Evolutionary conservation across 805 yeast species (phyloP).

Genomic region (Kluyveromyces siamensis): DNA sequence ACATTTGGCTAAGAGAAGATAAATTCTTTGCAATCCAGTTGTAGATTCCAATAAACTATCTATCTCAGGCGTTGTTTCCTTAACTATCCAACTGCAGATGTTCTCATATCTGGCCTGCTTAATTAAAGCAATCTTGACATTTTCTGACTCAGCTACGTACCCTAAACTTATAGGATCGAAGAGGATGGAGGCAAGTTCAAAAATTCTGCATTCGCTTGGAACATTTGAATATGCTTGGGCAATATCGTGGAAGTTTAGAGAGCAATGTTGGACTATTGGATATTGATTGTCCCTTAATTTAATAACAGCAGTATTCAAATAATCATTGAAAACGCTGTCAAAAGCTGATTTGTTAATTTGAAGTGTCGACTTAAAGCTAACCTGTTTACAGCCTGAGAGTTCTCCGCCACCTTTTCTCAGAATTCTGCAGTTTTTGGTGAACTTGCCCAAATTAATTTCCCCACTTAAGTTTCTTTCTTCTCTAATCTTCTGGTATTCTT

Average conservation of each 20-base stretch:
- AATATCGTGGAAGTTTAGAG: slow-evolving; percentile 25
- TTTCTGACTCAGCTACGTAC: slow-evolving; percentile 15
- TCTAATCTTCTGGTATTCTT: slow-evolving; percentile 18
- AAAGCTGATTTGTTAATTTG: slow-evolving; percentile 7
- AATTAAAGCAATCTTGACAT: slow-evolving; percentile 17
- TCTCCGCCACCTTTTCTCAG: slow-evolving; percentile 8
- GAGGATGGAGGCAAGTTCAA: slow-evolving; percentile 55
- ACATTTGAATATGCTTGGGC: slow-evolving; percentile 9
- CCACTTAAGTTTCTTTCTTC: slow-evolving; percentile 23
- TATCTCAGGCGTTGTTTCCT: slow-evolving; percentile 32
- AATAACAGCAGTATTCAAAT: slow-evolving; percentile 17
- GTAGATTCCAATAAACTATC: slow-evolving; percentile 22
- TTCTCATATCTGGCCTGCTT: slow-evolving; percentile 35
- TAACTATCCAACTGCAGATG: slow-evolving; percentile 50
- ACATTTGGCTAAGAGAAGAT: slow-evolving; percentile 42
- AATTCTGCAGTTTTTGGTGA: slow-evolving; percentile 13
- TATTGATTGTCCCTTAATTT: slow-evolving; percentile 26
- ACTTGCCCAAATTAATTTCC: slow-evolving; percentile 14
- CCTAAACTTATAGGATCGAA: slow-evolving; percentile 38
- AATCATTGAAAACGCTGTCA: slow-evolving; percentile 15
- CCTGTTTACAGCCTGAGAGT: background rate
- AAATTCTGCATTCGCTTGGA: slow-evolving; percentile 26
- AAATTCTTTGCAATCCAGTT: slow-evolving; percentile 41
- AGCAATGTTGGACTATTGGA: slow-evolving; percentile 31
- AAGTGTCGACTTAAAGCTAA: slow-evolving; percentile 1